These are phyloP conservation scores for Scenedesmus sp. DNA, from an alignment of 163 green algal genomes.

Conservation along the genomic window DNA sequence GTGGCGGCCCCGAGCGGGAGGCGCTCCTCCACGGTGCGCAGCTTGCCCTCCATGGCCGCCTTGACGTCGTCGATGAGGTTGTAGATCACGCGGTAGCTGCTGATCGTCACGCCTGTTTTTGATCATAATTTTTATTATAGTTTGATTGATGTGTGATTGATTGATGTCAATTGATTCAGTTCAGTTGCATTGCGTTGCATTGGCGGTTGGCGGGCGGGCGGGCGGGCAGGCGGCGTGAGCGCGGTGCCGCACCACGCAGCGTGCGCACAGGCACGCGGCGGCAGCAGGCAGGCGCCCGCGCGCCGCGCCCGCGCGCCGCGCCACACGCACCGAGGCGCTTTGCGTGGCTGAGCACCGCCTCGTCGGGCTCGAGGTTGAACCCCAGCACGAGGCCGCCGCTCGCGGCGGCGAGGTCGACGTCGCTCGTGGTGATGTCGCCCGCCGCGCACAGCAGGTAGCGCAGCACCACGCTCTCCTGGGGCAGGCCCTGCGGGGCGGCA, in stretches of 20 bases:
- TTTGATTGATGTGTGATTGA: too few species aligned
- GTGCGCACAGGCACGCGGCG: neutral
- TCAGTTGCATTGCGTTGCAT: too few species aligned
- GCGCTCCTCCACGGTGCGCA: slow-evolving; percentile 81
- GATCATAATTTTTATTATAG: too few species aligned
- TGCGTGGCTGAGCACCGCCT: slow-evolving; percentile 75
- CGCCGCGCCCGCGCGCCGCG: neutral
- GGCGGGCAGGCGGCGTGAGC: too few species aligned
- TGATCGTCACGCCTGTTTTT: slow-evolving; percentile 68
- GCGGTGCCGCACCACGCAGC: too few species aligned
- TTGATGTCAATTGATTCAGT: too few species aligned
- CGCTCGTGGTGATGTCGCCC: slow-evolving; percentile 85
- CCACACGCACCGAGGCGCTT: slow-evolving; percentile 69
- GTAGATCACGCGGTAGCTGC: slow-evolving; percentile 96
- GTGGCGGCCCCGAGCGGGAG: slow-evolving; percentile 53
- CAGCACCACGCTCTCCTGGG: slow-evolving; percentile 91
- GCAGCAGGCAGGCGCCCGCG: neutral
- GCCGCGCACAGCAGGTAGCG: slow-evolving; percentile 82
- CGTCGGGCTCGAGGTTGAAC: slow-evolving; percentile 85
- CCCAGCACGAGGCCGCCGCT: slow-evolving; percentile 85
- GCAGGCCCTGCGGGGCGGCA: slow-evolving; percentile 56
- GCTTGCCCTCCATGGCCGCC: slow-evolving; percentile 92
- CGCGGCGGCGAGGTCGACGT: slow-evolving; percentile 94
- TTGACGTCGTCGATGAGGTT: slow-evolving; percentile 95
- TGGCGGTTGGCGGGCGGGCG: too few species aligned